Evolutionary conservation across 2,329 filamentous ascomycete genomes (phyloP), one percentile per base, ranked within the genome.

Genomic region (Talaromyces sp.): DNA sequence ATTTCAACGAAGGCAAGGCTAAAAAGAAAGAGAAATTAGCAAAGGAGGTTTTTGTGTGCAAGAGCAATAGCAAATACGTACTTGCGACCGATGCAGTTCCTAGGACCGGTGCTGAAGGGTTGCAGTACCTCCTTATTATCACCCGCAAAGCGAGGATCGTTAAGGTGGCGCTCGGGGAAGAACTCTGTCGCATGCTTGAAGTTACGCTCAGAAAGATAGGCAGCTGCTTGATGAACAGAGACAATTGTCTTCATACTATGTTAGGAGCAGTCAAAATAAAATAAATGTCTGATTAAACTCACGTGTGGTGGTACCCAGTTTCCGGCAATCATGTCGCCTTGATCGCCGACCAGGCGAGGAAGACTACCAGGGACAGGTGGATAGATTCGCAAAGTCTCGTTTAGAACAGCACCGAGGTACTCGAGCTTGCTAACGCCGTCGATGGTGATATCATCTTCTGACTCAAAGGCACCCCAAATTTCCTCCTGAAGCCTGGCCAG

Each of bases 331-430:
- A 49, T 35, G 9, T 56, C 47, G 46, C 67, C 55, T 24, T 57
- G 49, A 2, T 50, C 24, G 47, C 40, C 42, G 4, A 49, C 14
- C 32, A 48, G 4, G 44, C 49, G 22, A 42, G 49, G 22, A 13
- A 47, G 30, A 35, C 42, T 30, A 48, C 33, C 16, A 32, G 54
- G 16, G n/a, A 36, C 37, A 0, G 75, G 69, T 1, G 78, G 75
- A 1, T 70, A 70, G 47, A 79, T 61, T 32, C 78, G 70, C 54
- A 80, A 63, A 1, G 71, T 61, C 57, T 81, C 77, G 46, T 78
- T 72, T 30, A 81, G 68, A 52, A 68, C 70, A 5, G 76, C 77
- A 11, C 73, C 68, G 1, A 80, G 66, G 57, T 77, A 80, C 0
- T 67, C 64, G 19, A 56, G 41, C 2, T 64, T 44, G 22, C 74